Evolutionary conservation across 164 flowering plant genomes (phyloP).

Genomic region (Paratinospora sagittata): DNA sequence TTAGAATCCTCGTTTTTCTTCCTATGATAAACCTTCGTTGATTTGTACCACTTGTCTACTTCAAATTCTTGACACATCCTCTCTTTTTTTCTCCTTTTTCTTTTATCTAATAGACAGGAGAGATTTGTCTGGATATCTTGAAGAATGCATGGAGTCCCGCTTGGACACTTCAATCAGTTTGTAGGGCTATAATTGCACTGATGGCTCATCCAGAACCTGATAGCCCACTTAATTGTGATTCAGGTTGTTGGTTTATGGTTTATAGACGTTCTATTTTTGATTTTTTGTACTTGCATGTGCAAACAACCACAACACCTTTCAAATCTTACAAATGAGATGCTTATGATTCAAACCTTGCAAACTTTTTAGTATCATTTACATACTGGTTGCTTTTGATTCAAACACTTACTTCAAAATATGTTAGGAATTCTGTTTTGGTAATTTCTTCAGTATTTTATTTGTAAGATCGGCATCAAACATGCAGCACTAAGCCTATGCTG

Average conservation of each 20-base stretch:
- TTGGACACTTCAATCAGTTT: constrained; percentile 98
- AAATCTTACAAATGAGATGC: too few relatives aligned
- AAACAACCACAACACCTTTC: too few relatives aligned
- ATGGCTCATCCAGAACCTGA: constrained; percentile 99
- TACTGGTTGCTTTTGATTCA: too few relatives aligned
- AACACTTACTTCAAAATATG: too few relatives aligned
- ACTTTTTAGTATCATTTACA: background rate
- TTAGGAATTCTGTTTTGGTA: too few relatives aligned
- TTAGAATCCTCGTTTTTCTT: too few relatives aligned
- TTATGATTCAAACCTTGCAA: background rate
- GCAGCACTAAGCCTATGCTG: background rate
- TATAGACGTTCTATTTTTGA: background rate
- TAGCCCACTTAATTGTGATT: constrained; percentile 96
- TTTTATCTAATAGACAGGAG: constrained; percentile 65
- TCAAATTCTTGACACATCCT: too few relatives aligned
- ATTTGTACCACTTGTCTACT: too few relatives aligned
- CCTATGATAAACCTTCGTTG: too few relatives aligned
- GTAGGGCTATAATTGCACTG: constrained; percentile 93
- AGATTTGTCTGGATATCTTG: constrained; percentile 94
- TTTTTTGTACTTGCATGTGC: background rate
- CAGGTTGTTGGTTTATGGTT: constrained; percentile 40
- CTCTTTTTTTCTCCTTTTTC: background rate
- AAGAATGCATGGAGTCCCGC: constrained; percentile 99
- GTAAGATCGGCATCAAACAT: too few relatives aligned
- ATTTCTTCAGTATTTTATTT: too few relatives aligned